A percentile compares a stretch with the other conserved stretches of the same genome.
These are phyloP conservation scores for Podaxis pistillaris DNA, from an alignment of 768 basidiomycete genomes.

Conservation along the genomic window DNA sequence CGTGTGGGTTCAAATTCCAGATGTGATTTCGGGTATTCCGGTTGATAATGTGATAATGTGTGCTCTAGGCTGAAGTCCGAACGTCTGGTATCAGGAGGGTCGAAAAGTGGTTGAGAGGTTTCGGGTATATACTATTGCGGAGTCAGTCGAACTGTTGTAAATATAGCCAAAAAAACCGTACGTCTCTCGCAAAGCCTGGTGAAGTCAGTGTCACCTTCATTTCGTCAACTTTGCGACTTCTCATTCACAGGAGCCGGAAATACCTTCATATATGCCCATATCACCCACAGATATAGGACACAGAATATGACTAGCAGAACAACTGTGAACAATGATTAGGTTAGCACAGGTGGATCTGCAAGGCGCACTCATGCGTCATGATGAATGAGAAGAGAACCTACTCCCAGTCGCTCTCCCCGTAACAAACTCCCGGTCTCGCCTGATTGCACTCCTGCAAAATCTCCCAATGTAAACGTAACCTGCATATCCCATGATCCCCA, in stretches of 20 bases:
- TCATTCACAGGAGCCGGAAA: background rate
- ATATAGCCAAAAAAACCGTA: slow-evolving; percentile 35
- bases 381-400: slow-evolving; percentile 40
- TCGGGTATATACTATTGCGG: background rate
- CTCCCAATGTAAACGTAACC: slow-evolving; percentile 77
- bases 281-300: slow-evolving; percentile 63
- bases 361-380: too few species aligned
- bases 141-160: background rate
- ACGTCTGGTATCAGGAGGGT: background rate
- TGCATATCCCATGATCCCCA: slow-evolving; percentile 64
- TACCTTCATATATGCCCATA: slow-evolving; percentile 81
- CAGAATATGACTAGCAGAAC: slow-evolving; percentile 63
- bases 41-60: background rate
- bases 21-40: background rate
- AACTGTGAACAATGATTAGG: slow-evolving; percentile 42
- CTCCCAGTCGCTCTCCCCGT: slow-evolving; percentile 58
- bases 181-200: slow-evolving; percentile 69
- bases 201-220: slow-evolving; percentile 60
- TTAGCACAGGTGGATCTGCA: background rate
- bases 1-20: slow-evolving; percentile 12
- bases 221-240: background rate
- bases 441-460: slow-evolving; percentile 72
- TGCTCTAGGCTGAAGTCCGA: background rate
- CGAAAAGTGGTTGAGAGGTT: background rate
- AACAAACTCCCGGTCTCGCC: slow-evolving; percentile 36